Conservation (phyloP, 225 moss, liverwort and hornwort genomes). For the Takakia lepidozioides region DNA sequence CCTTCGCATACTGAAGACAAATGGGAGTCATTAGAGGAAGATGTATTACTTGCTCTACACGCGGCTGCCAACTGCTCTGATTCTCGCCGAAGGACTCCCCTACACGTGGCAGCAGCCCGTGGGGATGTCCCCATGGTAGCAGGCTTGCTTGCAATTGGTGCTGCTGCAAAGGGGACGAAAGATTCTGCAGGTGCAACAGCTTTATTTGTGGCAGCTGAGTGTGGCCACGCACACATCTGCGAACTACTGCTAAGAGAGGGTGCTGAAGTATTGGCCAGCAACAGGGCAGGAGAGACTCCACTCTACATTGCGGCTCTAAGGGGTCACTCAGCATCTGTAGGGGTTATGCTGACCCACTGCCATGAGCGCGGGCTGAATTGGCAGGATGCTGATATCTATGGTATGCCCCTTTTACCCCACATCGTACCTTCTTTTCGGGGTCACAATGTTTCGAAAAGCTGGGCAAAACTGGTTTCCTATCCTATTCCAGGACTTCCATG, state of each 20-base stretch:
- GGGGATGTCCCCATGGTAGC: conserved; percentile 55
- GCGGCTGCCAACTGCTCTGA: conserved; percentile 81
- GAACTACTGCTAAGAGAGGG: conserved; percentile 64
- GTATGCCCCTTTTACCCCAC: conserved; percentile 54
- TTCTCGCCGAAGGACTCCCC: conserved; percentile 58
- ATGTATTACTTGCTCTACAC: conserved; percentile 59
- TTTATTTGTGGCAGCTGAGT: conserved; percentile 83
- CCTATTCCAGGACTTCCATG: conserved; percentile 20
- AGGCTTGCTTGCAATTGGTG: conserved; percentile 66
- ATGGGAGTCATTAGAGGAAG: conserved; percentile 39
- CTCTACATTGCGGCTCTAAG: conserved; percentile 86
- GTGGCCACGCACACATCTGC: conserved; percentile 69
- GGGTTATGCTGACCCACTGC: conserved; percentile 78
- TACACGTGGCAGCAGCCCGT: conserved; percentile 64
- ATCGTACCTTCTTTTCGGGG: conserved; percentile 39
- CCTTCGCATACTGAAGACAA: conserved; percentile 18
- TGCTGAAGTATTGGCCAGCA: conserved; percentile 78
- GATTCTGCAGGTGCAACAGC: conserved; percentile 70
- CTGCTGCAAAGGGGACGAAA: conserved; percentile 59
- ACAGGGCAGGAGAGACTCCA: conserved; percentile 78
- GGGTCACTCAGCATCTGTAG: conserved; percentile 72
- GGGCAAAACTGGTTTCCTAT: conserved; percentile 21
- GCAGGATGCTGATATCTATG: conserved; percentile 81
- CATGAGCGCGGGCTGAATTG: conserved; percentile 71
- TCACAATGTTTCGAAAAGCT: conserved; percentile 24